Base-by-base conservation (phyloP, 139 green algal species). In the Coelastrella sp. region DNA sequence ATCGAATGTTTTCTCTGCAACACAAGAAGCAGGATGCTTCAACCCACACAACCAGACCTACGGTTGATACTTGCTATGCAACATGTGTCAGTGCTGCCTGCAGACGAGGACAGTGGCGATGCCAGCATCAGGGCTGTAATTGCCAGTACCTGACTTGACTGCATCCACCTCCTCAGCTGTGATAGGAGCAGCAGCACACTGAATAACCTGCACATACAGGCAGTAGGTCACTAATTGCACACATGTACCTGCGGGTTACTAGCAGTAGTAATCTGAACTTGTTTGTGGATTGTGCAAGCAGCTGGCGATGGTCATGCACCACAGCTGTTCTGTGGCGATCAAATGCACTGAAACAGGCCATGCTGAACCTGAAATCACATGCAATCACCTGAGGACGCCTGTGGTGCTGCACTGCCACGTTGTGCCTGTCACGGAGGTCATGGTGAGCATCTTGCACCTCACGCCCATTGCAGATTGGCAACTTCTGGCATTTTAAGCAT, bases 1-100 rank as follows among this genome's bases (percentile, higher is more conserved):
- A 90, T 98, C 95, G 87, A 99, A 98, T 12, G 72, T n/a, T 10
- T 59, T 74, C 70, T 83, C 63, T 84, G 80, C 63, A 73, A 73
- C 22, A 20, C 68, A 88, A 68, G 49, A 72, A 78, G 68, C 68
- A 76, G n/a, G 19, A 15, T 27, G 68, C 63, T 70, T 49, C 35
- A 49, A 49, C 35, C 35, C 35, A 49, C 35, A 49, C 1, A 49
- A 49, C 35, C 35, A 49, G 35, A 49, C 3, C 35, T 49, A 49
- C 35, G 35, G 35, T 49, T 49, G 35, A 49, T 49, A 49, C 35
- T 49, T 49, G 35, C 35, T 49, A 49, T 49, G 35, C 35, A 49
- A 49, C 35, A 49, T 49, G 35, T 49, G 35, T 49, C 35, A 49
- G 35, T 49, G 35, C 35, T 49, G 35, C 35, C 35, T 49, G 35